Percentiles rank a stretch among this genome's conserved stretches.
phyloP scores from a whole-genome alignment of 805 yeast genomes.

The Starmera caribaea region DNA sequence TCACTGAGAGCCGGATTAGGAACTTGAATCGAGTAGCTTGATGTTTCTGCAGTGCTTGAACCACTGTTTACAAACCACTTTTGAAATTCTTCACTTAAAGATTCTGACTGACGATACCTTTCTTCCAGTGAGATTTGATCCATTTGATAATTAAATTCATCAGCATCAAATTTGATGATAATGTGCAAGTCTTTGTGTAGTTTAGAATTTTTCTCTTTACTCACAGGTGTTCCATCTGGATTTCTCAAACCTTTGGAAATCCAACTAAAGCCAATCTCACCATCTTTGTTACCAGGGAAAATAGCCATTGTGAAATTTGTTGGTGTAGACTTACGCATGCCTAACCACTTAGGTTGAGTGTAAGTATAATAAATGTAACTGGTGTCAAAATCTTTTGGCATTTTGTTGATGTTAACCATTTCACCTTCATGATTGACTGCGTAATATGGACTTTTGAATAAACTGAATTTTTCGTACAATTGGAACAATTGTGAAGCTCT shows the following conservation, averaged over 20 bases:
- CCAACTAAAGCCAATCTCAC: conserved; percentile 1
- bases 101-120: too few species aligned
- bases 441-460: neutral
- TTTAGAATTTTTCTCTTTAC: too few species aligned
- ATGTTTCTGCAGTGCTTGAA: too few species aligned
- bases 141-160: neutral
- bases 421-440: conserved; percentile 1
- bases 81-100: too few species aligned
- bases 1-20: too few species aligned
- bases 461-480: neutral
- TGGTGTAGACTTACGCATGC: too few species aligned
- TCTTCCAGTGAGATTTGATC: conserved; percentile 2
- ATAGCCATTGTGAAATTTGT: conserved; percentile 2
- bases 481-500: neutral
- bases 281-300: conserved; percentile 1
- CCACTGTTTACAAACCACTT: too few species aligned
- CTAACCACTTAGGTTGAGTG: neutral
- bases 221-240: too few species aligned
- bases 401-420: neutral
- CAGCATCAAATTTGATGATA: neutral
- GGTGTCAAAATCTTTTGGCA: neutral
- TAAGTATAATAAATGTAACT: neutral
- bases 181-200: neutral
- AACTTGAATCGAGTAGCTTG: too few species aligned
- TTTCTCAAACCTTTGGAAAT: neutral